These are phyloP conservation scores for Melaleuca quinquenervia DNA, from an alignment of 345 rosid species.

Conservation along the genomic window DNA sequence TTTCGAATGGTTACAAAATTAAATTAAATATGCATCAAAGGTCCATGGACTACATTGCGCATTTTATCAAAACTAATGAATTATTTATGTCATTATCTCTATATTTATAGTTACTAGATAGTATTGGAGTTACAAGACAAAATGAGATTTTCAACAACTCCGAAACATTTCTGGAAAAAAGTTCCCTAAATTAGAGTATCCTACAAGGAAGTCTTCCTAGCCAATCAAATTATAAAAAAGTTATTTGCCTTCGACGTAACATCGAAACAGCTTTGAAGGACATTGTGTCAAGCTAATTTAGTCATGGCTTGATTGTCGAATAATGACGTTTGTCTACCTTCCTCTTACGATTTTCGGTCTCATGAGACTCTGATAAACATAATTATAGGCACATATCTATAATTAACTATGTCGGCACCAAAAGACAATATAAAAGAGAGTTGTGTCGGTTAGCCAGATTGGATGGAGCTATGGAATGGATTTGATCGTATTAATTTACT, in stretches of 20 bases:
- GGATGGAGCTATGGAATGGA: background rate
- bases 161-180: background rate
- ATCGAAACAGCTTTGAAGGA: background rate
- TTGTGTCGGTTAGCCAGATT: background rate
- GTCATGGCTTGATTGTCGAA: background rate
- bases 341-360: background rate
- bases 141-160: background rate
- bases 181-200: background rate
- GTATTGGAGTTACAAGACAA: background rate
- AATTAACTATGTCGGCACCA: background rate
- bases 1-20: too few relatives aligned
- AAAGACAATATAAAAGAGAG: background rate
- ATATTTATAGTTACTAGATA: background rate
- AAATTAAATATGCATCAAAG: too few relatives aligned
- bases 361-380: background rate
- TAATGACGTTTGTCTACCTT: background rate
- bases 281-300: background rate
- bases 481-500: background rate
- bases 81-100: too few relatives aligned
- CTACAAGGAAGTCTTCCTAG: background rate
- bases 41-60: too few relatives aligned
- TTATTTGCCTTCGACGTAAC: background rate
- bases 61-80: too few relatives aligned
- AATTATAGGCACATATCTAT: background rate
- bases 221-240: background rate